These are phyloP conservation scores for Calcarisporium arbuscula DNA, from an alignment of 2,329 filamentous ascomycete genomes.

Conservation along the genomic window DNA sequence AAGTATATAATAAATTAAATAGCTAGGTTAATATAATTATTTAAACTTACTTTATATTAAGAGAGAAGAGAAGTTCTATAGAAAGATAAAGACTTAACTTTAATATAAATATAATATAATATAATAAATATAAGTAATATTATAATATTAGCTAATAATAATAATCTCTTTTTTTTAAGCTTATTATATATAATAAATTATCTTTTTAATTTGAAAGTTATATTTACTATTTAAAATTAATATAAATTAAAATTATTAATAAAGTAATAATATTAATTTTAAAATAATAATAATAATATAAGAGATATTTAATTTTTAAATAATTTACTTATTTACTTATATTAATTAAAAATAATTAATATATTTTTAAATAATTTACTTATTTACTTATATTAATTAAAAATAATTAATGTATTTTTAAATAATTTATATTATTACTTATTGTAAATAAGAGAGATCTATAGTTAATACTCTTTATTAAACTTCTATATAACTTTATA, in stretches of 20 bases:
- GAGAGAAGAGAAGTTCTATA: not conserved
- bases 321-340: not conserved
- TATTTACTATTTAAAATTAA: not conserved
- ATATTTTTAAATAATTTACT: not conserved
- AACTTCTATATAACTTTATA: not conserved
- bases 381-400: not conserved
- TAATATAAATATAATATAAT: not conserved
- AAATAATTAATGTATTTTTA: not conserved
- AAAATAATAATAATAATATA: not conserved
- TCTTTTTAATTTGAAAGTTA: not conserved
- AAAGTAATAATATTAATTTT: not conserved
- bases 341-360: slow-evolving; percentile 1
- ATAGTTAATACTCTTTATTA: not conserved
- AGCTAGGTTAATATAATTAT: not conserved
- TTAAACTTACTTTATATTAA: not conserved
- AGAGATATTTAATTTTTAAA: not conserved
- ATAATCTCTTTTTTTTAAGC: not conserved
- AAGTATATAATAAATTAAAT: not conserved
- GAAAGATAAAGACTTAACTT: not conserved
- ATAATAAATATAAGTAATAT: not conserved
- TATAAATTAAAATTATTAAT: not conserved
- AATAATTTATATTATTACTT: not conserved
- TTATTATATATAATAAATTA: not conserved
- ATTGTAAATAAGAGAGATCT: not conserved
- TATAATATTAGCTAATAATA: not conserved